These are phyloP conservation scores for Coemansia sp. DNA, from an alignment of 192 early-diverging fungal genomes.

Conservation along the genomic window DNA sequence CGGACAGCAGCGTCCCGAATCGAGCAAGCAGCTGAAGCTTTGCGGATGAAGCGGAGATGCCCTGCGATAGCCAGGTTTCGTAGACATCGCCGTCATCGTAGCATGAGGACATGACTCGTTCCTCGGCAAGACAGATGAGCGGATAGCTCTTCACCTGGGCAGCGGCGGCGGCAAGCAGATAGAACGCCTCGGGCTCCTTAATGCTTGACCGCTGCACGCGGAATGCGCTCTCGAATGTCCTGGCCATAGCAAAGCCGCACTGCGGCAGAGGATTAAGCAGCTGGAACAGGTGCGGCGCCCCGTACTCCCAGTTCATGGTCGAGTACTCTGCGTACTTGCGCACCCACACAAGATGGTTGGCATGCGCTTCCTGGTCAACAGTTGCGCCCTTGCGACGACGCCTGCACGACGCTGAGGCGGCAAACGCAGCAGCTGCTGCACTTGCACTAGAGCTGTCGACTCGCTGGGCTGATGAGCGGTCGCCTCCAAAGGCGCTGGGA, in stretches of 20 bases:
- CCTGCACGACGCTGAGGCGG: neutral
- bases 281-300: slow-evolving; percentile 44
- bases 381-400: slow-evolving; percentile 4
- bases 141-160: slow-evolving; percentile 45
- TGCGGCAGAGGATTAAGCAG: slow-evolving; percentile 41
- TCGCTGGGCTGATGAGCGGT: slow-evolving; percentile 1
- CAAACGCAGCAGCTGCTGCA: slow-evolving; percentile 9
- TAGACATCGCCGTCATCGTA: slow-evolving; percentile 26
- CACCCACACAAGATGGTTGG: slow-evolving; percentile 23
- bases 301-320: slow-evolving; percentile 29
- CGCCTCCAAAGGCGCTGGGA: neutral
- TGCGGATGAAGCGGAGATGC: slow-evolving; percentile 17
- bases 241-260: slow-evolving; percentile 34
- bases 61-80: slow-evolving; percentile 37
- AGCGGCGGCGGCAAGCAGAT: slow-evolving; percentile 40
- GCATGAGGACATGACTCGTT: slow-evolving; percentile 26
- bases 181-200: slow-evolving; percentile 39
- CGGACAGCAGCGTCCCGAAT: slow-evolving; percentile 23
- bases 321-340: slow-evolving; percentile 25
- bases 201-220: slow-evolving; percentile 29
- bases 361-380: slow-evolving; percentile 22
- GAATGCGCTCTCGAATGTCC: slow-evolving; percentile 25
- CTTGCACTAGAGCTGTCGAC: neutral
- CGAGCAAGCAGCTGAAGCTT: slow-evolving; percentile 40
- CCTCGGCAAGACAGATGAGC: slow-evolving; percentile 41